A percentile compares a stretch with the other conserved stretches of the same genome.
Conservation (phyloP, 768 basidiomycete species). For the Amanita fuliginea region DNA sequence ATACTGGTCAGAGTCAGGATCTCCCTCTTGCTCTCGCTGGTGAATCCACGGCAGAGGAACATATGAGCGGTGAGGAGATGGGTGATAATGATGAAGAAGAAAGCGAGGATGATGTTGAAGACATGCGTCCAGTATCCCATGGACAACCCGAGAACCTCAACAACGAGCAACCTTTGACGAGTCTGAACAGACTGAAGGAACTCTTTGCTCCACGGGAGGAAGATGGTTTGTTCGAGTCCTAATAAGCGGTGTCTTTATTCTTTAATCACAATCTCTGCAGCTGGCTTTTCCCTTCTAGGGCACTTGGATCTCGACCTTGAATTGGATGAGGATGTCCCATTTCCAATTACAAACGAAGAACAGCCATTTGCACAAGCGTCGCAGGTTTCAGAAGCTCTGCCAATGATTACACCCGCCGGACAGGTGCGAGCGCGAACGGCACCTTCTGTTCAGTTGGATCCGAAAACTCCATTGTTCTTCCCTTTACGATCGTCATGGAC, state of each 20-base stretch:
- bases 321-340: constrained; percentile 45
- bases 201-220: constrained; percentile 64
- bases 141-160: background rate
- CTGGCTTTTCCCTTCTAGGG: constrained; percentile 63
- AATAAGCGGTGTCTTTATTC: constrained; percentile 1
- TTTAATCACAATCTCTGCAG: constrained; percentile 18
- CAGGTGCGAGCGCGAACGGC: constrained; percentile 1
- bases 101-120: constrained; percentile 9
- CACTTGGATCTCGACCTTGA: constrained; percentile 69
- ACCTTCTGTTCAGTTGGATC: constrained; percentile 30
- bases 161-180: constrained; percentile 2
- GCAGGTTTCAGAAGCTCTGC: constrained; percentile 8
- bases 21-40: no score
- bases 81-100: constrained; percentile 7
- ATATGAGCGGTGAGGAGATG: constrained; percentile 10
- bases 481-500: constrained; percentile 23
- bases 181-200: constrained; percentile 44
- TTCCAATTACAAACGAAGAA: constrained; percentile 11
- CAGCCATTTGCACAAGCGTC: constrained; percentile 13
- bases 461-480: constrained; percentile 54
- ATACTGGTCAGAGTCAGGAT: background rate
- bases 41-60: constrained; percentile 10
- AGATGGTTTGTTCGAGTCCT: constrained; percentile 31
- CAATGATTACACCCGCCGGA: background rate
- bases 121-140: background rate